Conservation (phyloP, 306 rosid genomes). For the Coriaria nepalensis region DNA sequence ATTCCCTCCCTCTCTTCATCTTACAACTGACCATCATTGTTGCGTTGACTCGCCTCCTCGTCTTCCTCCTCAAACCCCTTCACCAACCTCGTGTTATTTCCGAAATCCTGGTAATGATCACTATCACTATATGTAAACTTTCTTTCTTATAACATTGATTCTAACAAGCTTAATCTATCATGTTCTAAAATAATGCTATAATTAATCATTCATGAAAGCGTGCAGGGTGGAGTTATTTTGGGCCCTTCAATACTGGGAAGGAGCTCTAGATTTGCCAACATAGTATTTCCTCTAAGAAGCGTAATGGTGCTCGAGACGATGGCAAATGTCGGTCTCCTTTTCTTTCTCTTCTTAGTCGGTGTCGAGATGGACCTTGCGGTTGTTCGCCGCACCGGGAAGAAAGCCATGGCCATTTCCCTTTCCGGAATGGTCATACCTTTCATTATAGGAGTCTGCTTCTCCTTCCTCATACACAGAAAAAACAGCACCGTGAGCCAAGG, state of each 20-base stretch:
- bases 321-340: constrained; percentile 81
- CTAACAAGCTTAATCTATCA: neutral
- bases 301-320: constrained; percentile 67
- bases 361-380: constrained; percentile 71
- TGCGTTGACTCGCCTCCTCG: constrained; percentile 45
- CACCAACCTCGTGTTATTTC: constrained; percentile 93
- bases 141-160: neutral
- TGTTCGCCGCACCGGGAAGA: constrained; percentile 39
- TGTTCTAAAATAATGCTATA: neutral
- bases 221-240: constrained; percentile 78
- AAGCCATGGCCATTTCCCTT: constrained; percentile 36
- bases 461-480: constrained; percentile 11
- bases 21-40: constrained; percentile 66
- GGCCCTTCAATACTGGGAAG: constrained; percentile 78
- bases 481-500: neutral
- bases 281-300: constrained; percentile 58
- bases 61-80: constrained; percentile 65
- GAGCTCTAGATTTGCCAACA: constrained; percentile 15
- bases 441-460: constrained; percentile 23
- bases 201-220: too few relatives aligned
- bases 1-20: constrained; percentile 87
- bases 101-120: constrained; percentile 59
- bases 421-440: constrained; percentile 73
- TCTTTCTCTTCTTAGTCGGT: constrained; percentile 67
- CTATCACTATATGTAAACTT: too few relatives aligned